A percentile compares a stretch with the other conserved stretches of the same genome.
Evolutionary conservation across 139 green algal species (phyloP).

Genomic region (Coelastrella sp.): DNA sequence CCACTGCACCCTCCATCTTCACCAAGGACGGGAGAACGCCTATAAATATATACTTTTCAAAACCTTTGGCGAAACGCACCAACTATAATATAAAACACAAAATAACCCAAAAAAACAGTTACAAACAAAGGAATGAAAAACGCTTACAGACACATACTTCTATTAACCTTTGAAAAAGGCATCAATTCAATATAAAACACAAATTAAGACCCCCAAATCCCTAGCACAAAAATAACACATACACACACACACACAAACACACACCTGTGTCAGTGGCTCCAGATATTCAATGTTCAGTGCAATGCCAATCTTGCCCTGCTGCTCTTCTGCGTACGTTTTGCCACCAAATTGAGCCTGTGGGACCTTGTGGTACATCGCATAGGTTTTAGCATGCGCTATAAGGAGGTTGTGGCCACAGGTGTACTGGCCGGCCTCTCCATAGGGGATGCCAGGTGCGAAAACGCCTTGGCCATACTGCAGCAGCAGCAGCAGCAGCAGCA

Average conservation of each 20-base stretch:
- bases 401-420: slow-evolving; percentile 57
- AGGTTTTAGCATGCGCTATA: slow-evolving; percentile 56
- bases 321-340: background rate
- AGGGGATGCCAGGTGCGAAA: slow-evolving; percentile 42
- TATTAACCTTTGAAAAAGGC: no score
- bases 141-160: no score
- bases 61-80: background rate
- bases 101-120: no score
- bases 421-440: slow-evolving; percentile 29
- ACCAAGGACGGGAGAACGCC: no score
- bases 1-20: no score
- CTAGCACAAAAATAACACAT: background rate
- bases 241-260: background rate
- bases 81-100: background rate
- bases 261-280: slow-evolving; percentile 38
- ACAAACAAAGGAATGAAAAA: no score
- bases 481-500: background rate
- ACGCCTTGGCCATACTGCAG: slow-evolving; percentile 40
- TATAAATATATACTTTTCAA: background rate
- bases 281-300: slow-evolving; percentile 57
- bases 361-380: slow-evolving; percentile 37
- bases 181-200: no score
- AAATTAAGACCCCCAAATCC: no score
- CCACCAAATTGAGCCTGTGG: background rate
- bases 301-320: slow-evolving; percentile 53